These are phyloP conservation scores for Talinum fruticosum DNA, from an alignment of 148 eudicot species.

Conservation along the genomic window DNA sequence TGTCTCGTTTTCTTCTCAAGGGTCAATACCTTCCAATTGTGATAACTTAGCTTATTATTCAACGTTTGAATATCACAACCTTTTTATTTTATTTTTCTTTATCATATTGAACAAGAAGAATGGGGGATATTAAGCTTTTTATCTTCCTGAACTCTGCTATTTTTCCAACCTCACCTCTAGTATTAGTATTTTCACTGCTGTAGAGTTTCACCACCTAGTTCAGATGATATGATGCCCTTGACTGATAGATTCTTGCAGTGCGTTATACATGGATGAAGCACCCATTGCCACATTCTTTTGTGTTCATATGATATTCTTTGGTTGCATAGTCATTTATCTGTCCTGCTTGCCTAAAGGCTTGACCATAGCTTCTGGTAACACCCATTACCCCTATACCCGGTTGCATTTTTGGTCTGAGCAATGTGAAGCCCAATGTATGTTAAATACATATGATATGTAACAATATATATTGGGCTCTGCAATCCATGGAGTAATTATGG, in stretches of 20 bases:
- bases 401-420: neutral
- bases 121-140: neutral
- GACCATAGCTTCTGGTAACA: neutral
- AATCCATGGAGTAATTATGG: neutral
- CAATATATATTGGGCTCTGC: neutral
- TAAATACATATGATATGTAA: neutral
- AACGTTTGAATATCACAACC: neutral
- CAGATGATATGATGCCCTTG: neutral
- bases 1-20: neutral
- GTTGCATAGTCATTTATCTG: neutral
- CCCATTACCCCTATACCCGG: neutral
- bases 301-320: constrained; percentile 1
- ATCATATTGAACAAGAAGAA: neutral
- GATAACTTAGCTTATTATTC: neutral
- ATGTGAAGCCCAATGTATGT: neutral
- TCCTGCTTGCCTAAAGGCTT: neutral
- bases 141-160: neutral
- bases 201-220: neutral
- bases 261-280: too few species aligned
- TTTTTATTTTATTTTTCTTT: neutral
- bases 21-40: neutral
- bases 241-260: neutral
- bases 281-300: neutral
- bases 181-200: neutral
- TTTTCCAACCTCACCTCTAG: neutral